Evolutionary conservation across 2,329 filamentous ascomycete species (phyloP).

Genomic region (Aspergillus terreus): DNA sequence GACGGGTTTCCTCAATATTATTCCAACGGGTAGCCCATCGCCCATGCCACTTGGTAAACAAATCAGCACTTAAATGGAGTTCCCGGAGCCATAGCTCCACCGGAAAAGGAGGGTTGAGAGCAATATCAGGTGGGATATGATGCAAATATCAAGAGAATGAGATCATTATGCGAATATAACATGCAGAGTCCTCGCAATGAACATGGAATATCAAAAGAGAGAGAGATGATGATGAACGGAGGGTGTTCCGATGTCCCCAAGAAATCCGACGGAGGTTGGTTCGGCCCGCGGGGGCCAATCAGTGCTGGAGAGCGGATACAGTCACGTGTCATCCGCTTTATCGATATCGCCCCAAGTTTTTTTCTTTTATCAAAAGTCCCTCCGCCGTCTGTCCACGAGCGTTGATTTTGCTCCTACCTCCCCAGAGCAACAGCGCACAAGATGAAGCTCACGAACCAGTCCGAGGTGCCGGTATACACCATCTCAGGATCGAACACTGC

Average conservation of each 20-base stretch:
- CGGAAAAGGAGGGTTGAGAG: background rate
- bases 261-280: constrained; percentile 30
- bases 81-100: constrained; percentile 15
- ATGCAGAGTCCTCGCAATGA: background rate
- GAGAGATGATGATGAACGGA: constrained; percentile 3
- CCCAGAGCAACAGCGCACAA: constrained; percentile 12
- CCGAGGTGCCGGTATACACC: constrained; percentile 86
- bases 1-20: constrained; percentile 7
- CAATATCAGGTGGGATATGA: constrained; percentile 1
- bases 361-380: constrained; percentile 19
- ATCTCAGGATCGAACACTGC: constrained; percentile 87
- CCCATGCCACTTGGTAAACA: constrained; percentile 13
- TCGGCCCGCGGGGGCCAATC: constrained; percentile 31
- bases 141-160: constrained; percentile 1
- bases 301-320: constrained; percentile 12
- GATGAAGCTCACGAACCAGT: constrained; percentile 60
- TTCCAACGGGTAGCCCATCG: constrained; percentile 16
- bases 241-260: constrained; percentile 9
- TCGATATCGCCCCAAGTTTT: constrained; percentile 23
- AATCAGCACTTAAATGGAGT: constrained; percentile 18
- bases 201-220: constrained; percentile 1
- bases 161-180: background rate
- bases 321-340: constrained; percentile 30
- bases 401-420: constrained; percentile 8
- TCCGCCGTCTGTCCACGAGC: background rate